Evolutionary conservation across 2,329 filamentous ascomycete species (phyloP).

Genomic region (Paracoccidioides brasiliensis): DNA sequence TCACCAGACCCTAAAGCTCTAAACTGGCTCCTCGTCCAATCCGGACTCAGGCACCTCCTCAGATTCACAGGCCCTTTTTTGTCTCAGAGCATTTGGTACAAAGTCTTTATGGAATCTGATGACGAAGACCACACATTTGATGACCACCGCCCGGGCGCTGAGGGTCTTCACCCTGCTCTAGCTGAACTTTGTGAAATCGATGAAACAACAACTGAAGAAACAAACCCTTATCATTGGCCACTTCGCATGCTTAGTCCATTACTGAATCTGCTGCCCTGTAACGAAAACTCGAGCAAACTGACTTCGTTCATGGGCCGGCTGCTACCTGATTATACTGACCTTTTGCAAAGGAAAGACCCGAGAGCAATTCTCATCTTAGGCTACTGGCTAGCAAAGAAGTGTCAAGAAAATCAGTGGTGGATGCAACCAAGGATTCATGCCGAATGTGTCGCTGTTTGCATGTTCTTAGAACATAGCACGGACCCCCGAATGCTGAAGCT

Average conservation of each 20-base stretch:
- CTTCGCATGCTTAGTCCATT: constrained; percentile 23
- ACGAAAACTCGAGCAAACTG: constrained; percentile 16
- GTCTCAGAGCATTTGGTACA: constrained; percentile 23
- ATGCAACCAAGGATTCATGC: constrained; percentile 19
- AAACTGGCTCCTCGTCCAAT: constrained; percentile 26
- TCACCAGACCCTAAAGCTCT: constrained; percentile 19
- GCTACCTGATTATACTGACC: constrained; percentile 17
- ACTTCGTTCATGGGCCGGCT: constrained; percentile 25
- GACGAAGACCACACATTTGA: constrained; percentile 16
- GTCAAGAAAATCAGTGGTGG: constrained; percentile 19
- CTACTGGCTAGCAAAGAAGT: constrained; percentile 24
- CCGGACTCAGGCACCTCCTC: constrained; percentile 22
- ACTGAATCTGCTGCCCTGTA: constrained; percentile 16
- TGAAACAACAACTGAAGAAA: constrained; percentile 16
- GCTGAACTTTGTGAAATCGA: constrained; percentile 25
- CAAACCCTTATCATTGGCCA: constrained; percentile 27
- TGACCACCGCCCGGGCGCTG: constrained; percentile 17
- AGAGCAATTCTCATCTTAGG: constrained; percentile 23
- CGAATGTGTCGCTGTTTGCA: constrained; percentile 27
- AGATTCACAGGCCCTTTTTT: constrained; percentile 16
- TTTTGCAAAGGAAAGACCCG: constrained; percentile 20
- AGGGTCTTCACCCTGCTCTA: constrained; percentile 19
- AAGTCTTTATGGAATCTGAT: constrained; percentile 19
- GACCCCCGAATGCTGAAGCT: constrained; percentile 18
- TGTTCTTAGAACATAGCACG: constrained; percentile 21